Conservation (phyloP, 2,329 filamentous ascomycete genomes). For the Arthrobotrys sphaeroides region DNA sequence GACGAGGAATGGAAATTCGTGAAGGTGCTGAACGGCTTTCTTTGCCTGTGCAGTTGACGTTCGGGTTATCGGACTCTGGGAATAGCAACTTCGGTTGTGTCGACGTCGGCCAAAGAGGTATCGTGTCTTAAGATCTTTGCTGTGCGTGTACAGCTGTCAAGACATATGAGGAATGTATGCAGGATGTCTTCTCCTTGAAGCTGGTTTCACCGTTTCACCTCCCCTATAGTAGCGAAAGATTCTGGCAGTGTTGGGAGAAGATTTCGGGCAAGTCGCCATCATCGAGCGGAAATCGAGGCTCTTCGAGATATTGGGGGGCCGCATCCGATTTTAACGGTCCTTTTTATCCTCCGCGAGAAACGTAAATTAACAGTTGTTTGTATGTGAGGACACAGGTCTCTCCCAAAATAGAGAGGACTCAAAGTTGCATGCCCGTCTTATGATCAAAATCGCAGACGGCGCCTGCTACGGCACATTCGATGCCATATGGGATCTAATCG, state of each 20-base stretch:
- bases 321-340: slow-evolving; percentile 10
- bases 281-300: slow-evolving; percentile 45
- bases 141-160: neutral
- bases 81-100: slow-evolving; percentile 10
- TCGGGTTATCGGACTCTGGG: neutral
- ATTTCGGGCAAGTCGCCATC: slow-evolving; percentile 36
- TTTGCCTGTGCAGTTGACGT: slow-evolving; percentile 12
- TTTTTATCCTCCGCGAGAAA: slow-evolving; percentile 17
- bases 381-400: slow-evolving; percentile 2
- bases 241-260: slow-evolving; percentile 18
- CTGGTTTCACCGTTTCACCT: slow-evolving; percentile 24
- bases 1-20: slow-evolving; percentile 2
- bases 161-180: slow-evolving; percentile 4
- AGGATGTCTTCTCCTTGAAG: slow-evolving; percentile 36
- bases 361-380: slow-evolving; percentile 28
- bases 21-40: slow-evolving; percentile 12
- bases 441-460: slow-evolving; percentile 27
- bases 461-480: slow-evolving; percentile 16
- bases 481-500: slow-evolving; percentile 9
- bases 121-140: slow-evolving; percentile 1
- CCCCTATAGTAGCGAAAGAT: slow-evolving; percentile 10
- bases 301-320: slow-evolving; percentile 14
- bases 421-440: slow-evolving; percentile 1
- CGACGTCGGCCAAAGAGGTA: slow-evolving; percentile 7
- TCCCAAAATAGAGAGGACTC: slow-evolving; percentile 27